phyloP scores from a whole-genome alignment of 345 rosid genomes.

The Pseudoturritis turrita region DNA sequence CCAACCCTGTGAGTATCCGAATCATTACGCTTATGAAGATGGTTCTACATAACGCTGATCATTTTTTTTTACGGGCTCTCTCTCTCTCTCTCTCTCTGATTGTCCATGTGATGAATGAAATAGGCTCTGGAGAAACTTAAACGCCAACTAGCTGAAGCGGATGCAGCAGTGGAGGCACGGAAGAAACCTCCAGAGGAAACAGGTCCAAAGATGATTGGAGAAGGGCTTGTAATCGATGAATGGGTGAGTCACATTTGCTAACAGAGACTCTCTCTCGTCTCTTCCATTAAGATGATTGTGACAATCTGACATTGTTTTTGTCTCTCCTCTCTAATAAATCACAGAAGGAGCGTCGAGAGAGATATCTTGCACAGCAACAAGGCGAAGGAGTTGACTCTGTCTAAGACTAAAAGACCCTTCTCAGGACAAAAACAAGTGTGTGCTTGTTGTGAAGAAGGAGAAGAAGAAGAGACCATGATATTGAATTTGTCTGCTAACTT shows the following conservation, averaged over 20 bases:
- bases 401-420: slow-evolving; percentile 27
- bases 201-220: slow-evolving; percentile 83
- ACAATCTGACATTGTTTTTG: neutral
- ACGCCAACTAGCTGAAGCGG: slow-evolving; percentile 83
- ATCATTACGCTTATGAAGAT: neutral
- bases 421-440: neutral
- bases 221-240: slow-evolving; percentile 99
- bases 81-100: slow-evolving; percentile 1
- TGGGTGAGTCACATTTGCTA: slow-evolving; percentile 58
- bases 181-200: slow-evolving; percentile 82
- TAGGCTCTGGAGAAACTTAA: slow-evolving; percentile 84
- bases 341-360: slow-evolving; percentile 95
- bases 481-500: slow-evolving; percentile 29
- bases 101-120: neutral
- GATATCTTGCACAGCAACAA: slow-evolving; percentile 92
- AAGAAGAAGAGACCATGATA: slow-evolving; percentile 25
- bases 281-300: neutral
- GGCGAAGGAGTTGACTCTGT: slow-evolving; percentile 63
- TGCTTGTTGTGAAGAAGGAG: slow-evolving; percentile 2
- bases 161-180: slow-evolving; percentile 75
- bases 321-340: neutral
- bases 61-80: slow-evolving; percentile 17
- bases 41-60: neutral
- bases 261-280: neutral
- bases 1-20: slow-evolving; percentile 60